These are phyloP conservation scores for Fagopyrum tataricum DNA, from an alignment of 148 eudicot genomes.

Conservation along the genomic window DNA sequence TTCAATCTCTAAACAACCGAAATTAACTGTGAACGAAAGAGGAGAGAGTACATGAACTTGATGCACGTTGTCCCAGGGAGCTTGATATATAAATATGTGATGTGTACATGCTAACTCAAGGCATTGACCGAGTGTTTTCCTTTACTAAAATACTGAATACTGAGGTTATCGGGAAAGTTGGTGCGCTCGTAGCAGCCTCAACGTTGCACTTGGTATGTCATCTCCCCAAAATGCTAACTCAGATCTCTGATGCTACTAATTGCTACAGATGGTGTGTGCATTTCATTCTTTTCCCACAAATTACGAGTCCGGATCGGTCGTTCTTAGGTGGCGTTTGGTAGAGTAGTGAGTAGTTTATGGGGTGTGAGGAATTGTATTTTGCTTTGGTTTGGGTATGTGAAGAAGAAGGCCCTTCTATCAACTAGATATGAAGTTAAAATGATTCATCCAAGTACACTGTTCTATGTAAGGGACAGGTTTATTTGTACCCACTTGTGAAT, in stretches of 20 bases:
- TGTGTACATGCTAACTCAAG: slow-evolving; percentile 2
- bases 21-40: neutral
- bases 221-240: neutral
- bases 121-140: slow-evolving; percentile 7
- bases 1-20: neutral
- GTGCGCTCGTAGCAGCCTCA: neutral
- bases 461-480: neutral
- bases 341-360: slow-evolving; percentile 5
- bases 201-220: neutral
- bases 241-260: slow-evolving; percentile 7
- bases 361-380: slow-evolving; percentile 6
- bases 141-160: slow-evolving; percentile 1
- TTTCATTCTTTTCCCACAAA: slow-evolving; percentile 4
- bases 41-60: slow-evolving; percentile 3
- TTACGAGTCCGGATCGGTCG: neutral
- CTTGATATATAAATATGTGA: neutral
- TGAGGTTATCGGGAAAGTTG: neutral
- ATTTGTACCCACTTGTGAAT: neutral
- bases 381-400: neutral
- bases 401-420: neutral
- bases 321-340: slow-evolving; percentile 1
- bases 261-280: slow-evolving; percentile 10
- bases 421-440: neutral
- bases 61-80: neutral
- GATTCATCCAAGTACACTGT: neutral